Conservation (phyloP, 257 asterid species). For the Solanum tacnaense region DNA sequence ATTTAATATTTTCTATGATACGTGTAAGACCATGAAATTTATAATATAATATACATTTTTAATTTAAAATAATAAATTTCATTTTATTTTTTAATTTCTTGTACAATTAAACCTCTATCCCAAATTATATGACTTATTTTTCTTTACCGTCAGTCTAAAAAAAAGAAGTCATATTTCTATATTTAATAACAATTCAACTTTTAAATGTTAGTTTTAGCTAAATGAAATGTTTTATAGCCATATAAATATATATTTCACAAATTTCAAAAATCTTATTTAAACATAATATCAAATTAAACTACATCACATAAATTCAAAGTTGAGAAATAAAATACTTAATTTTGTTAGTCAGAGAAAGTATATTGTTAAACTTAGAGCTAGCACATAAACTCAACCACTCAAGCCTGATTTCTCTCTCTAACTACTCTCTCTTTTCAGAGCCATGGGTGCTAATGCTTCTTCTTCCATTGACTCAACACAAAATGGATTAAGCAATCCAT, state of each 20-base stretch:
- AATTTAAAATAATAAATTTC: background rate
- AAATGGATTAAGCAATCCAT: constrained; percentile 1
- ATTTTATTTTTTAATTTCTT: background rate
- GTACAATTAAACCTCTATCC: background rate
- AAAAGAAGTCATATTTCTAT: too few species aligned
- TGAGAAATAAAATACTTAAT: background rate
- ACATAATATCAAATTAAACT: too few species aligned
- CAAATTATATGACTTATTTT: too few species aligned
- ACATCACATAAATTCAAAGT: too few species aligned
- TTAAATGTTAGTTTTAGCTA: accelerated
- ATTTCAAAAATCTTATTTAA: too few species aligned
- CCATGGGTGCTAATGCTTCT: constrained; percentile 64
- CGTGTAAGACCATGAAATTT: background rate
- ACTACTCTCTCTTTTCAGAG: background rate
- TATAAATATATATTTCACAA: too few species aligned
- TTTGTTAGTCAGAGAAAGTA: background rate
- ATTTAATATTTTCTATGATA: background rate
- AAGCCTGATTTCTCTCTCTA: background rate
- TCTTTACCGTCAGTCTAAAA: background rate
- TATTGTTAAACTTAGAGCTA: background rate
- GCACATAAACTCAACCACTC: background rate
- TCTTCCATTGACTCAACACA: constrained; percentile 3
- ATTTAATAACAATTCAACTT: too few species aligned
- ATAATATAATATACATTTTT: background rate
- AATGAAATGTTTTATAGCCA: too few species aligned